Evolutionary conservation across 179 eudicot species (phyloP).

Genomic region (Corrigiola litoralis): DNA sequence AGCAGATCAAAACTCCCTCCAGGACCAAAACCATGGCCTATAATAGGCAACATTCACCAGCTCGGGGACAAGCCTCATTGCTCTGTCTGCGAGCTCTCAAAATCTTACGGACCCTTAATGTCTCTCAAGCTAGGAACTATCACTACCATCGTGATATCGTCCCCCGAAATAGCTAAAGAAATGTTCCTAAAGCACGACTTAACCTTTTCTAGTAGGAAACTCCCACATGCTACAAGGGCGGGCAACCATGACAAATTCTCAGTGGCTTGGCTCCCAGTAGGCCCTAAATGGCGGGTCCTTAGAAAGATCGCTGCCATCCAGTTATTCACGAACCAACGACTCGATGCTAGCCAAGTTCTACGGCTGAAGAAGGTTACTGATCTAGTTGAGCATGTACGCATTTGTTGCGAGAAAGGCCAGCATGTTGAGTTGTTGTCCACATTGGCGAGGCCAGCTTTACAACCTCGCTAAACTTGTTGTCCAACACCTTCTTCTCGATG

Average conservation of each 20-base stretch:
- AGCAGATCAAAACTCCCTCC: conserved; percentile 33
- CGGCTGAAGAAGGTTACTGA: not conserved
- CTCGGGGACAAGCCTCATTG: conserved; percentile 28
- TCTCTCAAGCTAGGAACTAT: conserved; percentile 22
- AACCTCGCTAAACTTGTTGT: not conserved
- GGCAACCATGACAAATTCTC: conserved; percentile 25
- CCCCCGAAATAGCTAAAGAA: conserved; percentile 20
- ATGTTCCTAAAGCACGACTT: conserved; percentile 28
- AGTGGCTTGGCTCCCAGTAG: conserved; percentile 29
- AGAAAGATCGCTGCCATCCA: conserved; percentile 27
- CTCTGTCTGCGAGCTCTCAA: conserved; percentile 18
- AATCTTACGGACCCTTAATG: conserved; percentile 25
- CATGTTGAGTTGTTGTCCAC: not conserved
- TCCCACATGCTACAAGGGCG: conserved; percentile 24
- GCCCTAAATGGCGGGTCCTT: conserved; percentile 24
- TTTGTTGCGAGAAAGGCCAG: not conserved
- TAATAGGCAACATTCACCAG: conserved; percentile 23
- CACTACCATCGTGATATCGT: conserved; percentile 27
- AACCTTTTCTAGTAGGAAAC: conserved; percentile 17
- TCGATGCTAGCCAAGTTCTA: conserved; percentile 14
- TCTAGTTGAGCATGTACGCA: not conserved
- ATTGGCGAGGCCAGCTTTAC: not conserved
- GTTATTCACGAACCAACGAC: conserved; percentile 18
- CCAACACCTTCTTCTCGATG: not conserved
- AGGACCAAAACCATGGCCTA: conserved; percentile 20